Base-by-base conservation (phyloP, 208 protist genomes). In the Acanthamoeba castellanii region DNA sequence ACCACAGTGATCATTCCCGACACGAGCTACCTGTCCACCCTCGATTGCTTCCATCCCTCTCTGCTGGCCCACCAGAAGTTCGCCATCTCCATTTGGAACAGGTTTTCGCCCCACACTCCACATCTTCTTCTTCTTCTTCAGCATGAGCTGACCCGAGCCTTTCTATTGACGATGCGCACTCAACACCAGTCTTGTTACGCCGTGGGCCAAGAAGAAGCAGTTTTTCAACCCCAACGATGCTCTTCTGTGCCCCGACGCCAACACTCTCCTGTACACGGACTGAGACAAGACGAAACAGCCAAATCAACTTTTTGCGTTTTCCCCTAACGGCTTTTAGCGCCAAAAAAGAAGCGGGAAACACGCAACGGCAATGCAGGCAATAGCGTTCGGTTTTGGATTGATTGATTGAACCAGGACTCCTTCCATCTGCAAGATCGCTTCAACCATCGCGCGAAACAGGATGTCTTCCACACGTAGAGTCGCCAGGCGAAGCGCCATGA, bases 31-130 rank as follows among this genome's bases (percentile, higher is more conserved):
- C 30, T 78, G 30, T 78, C 70, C 70, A 78, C 70, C 8, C 37
- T 78, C 30, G 81, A 64, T 42, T 89, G 45, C 81, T 89, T 89
- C 55, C 81, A 89, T 32, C 81, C 81, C 13, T 61, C 34, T 1
- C 81, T 89, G 45, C 47, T 89, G 0, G 81, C 81, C 47, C 81
- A 89, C 47, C 81, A 89, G 42, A 57, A 89, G 81, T 89, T 89
- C 27, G 81, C 81, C 45, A 61, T 59, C 55, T 57, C 81, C 11
- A 89, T 66, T 25, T 89, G 81, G 81, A 89, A 89, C 81, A 89
- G 81, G 81, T 89, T 5, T 0, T 13, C n/a, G 20, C 34, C 1
- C 59, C 59, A 66, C 50, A 59, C 6, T 89, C 7, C 55, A 59
- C 18, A 64, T n/a, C n/a, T n/a, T n/a, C n/a, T n/a, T n/a, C n/a